Base-by-base conservation (phyloP, 2,329 filamentous ascomycete species). In the Fusarium secorum region DNA sequence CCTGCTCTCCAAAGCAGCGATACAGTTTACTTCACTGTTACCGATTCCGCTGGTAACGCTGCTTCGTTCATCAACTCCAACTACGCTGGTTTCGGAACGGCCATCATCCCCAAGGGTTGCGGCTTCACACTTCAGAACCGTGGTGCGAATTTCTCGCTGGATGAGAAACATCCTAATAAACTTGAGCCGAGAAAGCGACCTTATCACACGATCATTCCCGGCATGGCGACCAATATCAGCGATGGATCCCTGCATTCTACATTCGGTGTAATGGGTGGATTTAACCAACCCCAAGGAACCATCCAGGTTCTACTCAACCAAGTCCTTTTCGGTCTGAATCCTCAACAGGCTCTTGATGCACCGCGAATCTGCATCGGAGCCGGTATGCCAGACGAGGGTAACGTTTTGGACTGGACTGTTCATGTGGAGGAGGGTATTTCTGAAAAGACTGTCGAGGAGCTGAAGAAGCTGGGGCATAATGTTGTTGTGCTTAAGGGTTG, bases 121-220 rank as follows among this genome's bases (percentile, higher is more conserved):
- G 95, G 95, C 11, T 98, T 98, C 83, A 95, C 93, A 2, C 87
- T 99, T 24, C 96, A 99, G 79, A 98, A 97, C 84, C 93, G 96
- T 5, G 96, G 93, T 11, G 90, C 91, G 41, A 96, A 95, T 79
- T 98, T 99, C 82, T 89, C 87, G 3, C 87, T 99, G 1, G 82
- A 87, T 28, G 79, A 85, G 1, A 83, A 83, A 3, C 95, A 97
- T 77, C 94, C 95, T 2, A 98, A 98, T 77, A 87, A 86, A 24
- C 85, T 97, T 18, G 93, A 89, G 11, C 93, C 94, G 0, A 85
- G 90, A 36, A 98, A 98, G 84, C 83, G 96, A 48, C 96, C 96
- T 0, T 99, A 98, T 81, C 96, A 98, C 81, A 99, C 96, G 58
- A 98, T 99, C 79, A 99, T 99, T 75, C 95, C 96, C 0, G 95